Evolutionary conservation across 192 early-diverging fungal species (phyloP).

Genomic region (Geranomyces michiganensis): DNA sequence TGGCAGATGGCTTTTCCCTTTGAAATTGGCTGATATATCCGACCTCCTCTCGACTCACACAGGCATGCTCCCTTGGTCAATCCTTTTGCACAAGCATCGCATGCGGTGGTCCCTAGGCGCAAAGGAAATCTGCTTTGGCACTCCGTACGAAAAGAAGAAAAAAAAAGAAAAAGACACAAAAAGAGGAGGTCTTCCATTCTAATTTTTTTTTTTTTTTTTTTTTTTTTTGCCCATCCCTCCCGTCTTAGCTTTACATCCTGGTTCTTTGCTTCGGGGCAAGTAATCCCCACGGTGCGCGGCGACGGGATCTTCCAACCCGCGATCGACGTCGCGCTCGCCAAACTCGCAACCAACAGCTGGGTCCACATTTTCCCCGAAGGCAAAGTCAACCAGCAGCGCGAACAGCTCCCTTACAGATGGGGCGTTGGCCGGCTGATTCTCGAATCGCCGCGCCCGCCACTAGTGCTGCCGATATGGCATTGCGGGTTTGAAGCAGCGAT

Average conservation of each 20-base stretch:
- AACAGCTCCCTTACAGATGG: slow-evolving; percentile 76
- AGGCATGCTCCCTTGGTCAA: slow-evolving; percentile 34
- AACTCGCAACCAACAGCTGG: slow-evolving; percentile 73
- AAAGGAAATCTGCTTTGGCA: slow-evolving; percentile 81
- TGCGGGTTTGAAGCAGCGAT: slow-evolving; percentile 51
- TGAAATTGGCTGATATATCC: too few species aligned
- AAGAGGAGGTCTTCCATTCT: too few species aligned
- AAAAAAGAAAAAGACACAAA: too few species aligned
- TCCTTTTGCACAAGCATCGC: slow-evolving; percentile 35
- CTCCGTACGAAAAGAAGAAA: slow-evolving; percentile 42
- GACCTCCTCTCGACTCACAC: too few species aligned
- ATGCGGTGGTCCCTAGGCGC: slow-evolving; percentile 89
- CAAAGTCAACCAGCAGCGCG: slow-evolving; percentile 34
- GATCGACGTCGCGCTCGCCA: slow-evolving; percentile 74
- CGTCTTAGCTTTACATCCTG: slow-evolving; percentile 20
- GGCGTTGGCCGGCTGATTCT: slow-evolving; percentile 83
- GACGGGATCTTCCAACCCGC: slow-evolving; percentile 83
- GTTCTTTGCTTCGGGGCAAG: slow-evolving; percentile 76
- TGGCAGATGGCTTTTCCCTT: too few species aligned
- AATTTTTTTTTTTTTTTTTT: not conserved
- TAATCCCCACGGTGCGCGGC: slow-evolving; percentile 81
- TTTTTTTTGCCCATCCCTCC: not conserved
- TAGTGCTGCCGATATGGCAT: slow-evolving; percentile 76
- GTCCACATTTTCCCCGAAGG: slow-evolving; percentile 91
- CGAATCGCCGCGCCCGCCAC: slow-evolving; percentile 71